These are phyloP conservation scores for Rhododendron ovatum DNA, from an alignment of 148 eudicot genomes.

Conservation along the genomic window DNA sequence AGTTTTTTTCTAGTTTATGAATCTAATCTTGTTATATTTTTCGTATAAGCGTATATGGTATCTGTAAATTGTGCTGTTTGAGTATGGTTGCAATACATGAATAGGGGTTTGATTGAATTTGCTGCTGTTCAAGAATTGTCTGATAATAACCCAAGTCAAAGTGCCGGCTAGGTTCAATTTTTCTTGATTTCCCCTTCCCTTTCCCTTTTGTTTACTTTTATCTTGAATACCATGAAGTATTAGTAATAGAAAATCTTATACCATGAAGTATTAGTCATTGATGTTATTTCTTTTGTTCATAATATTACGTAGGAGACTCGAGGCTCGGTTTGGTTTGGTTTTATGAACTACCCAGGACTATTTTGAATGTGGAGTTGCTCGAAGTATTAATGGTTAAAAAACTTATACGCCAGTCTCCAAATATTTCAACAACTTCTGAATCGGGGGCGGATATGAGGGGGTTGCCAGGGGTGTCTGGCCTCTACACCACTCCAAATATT, in stretches of 20 bases:
- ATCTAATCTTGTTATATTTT: no score
- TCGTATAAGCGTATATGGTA: neutral
- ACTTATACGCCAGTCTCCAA: neutral
- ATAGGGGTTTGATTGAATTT: neutral
- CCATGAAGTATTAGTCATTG: neutral
- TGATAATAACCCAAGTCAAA: neutral
- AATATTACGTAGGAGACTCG: neutral
- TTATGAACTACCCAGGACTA: neutral
- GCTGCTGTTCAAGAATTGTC: neutral
- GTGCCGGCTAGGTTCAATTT: neutral
- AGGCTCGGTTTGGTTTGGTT: no score
- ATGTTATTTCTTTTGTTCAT: neutral
- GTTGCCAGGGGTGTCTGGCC: no score
- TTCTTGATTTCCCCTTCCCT: neutral
- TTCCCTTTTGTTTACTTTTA: neutral
- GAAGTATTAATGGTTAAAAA: no score
- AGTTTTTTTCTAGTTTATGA: neutral
- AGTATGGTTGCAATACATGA: neutral
- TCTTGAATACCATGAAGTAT: neutral
- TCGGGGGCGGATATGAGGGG: no score
- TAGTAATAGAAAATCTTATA: neutral
- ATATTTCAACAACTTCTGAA: neutral
- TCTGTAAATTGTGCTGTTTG: neutral
- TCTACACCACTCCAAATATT: no score
- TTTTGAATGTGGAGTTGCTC: neutral